phyloP scores from a whole-genome alignment of 768 basidiomycete genomes.

The Amanita subjunquillea region DNA sequence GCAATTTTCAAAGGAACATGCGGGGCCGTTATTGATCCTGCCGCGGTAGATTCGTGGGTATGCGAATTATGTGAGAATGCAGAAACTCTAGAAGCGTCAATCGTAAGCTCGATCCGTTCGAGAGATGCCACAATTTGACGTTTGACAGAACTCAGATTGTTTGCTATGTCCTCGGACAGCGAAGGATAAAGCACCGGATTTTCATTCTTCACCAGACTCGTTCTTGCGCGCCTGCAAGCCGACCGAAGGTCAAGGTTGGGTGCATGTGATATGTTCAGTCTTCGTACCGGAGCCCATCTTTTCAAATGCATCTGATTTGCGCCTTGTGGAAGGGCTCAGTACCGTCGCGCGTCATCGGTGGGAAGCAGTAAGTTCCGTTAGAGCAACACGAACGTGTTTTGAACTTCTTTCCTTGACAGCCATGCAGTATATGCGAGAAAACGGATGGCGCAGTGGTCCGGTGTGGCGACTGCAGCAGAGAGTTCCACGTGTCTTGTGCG shows the following conservation, averaged over 20 bases:
- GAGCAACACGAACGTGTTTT: background rate
- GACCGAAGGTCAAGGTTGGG: slow-evolving; percentile 91
- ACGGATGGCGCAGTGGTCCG: slow-evolving; percentile 70
- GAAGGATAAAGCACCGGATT: slow-evolving; percentile 32
- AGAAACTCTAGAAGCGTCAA: slow-evolving; percentile 68
- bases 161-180: slow-evolving; percentile 66
- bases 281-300: slow-evolving; percentile 82
- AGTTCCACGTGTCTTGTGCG: slow-evolving; percentile 86
- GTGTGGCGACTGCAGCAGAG: slow-evolving; percentile 72
- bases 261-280: slow-evolving; percentile 81
- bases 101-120: slow-evolving; percentile 35
- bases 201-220: slow-evolving; percentile 42
- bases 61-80: slow-evolving; percentile 88
- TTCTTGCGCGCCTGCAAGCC: slow-evolving; percentile 77
- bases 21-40: slow-evolving; percentile 58
- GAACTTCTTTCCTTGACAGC: slow-evolving; percentile 29
- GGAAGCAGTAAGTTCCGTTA: slow-evolving; percentile 43
- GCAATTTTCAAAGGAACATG: slow-evolving; percentile 37
- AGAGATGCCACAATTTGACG: background rate
- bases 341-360: slow-evolving; percentile 63
- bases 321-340: slow-evolving; percentile 80
- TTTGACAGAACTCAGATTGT: slow-evolving; percentile 65
- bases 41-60: slow-evolving; percentile 62
- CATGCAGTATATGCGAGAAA: slow-evolving; percentile 66
- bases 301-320: slow-evolving; percentile 62